Evolutionary conservation across 2,329 filamentous ascomycete species (phyloP), one percentile per base, ranked within the genome.

Genomic region (Colletotrichum tofieldiae): DNA sequence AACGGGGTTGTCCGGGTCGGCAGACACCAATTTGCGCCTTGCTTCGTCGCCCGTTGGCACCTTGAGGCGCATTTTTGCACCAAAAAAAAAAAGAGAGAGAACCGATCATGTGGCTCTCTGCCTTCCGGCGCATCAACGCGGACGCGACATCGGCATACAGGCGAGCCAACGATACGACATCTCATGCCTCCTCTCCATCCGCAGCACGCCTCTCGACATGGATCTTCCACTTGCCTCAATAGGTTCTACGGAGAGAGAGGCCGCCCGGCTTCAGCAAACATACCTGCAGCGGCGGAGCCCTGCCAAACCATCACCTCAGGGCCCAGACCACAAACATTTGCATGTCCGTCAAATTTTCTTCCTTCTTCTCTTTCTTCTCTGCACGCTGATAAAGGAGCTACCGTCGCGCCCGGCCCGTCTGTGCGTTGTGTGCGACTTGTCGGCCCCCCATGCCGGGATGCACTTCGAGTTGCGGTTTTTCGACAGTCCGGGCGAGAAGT

Each of bases 1-100:
- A 11, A 68, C 58, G 32, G 62, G 58, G 58, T 52, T 72, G 58
- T n/a, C 29, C 51, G 65, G 16, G 45, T 63, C 65, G 58, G 58
- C 65, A 63, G 45, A 69, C 45, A 20, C 37, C 45, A 52, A 59
- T 59, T 23, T 43, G 51, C 23, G 65, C 58, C 43, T 58, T 52
- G 65, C n/a, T 41, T 32, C 43, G 45, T 45, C 47, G 55, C 45
- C 26, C 54, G n/a, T 47, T 60, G 67, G 47, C 39, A 71, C 55
- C 55, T 61, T 51, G 47, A 55, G 62, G 54, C 55, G 54, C 39
- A 52, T 47, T 47, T 23, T 55, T 35, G 29, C 39, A 26, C n/a
- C 11, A 37, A 18, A 32, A 32, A 32, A 32, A 32, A 32, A 32
- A 32, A 32, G 3, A 32, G 29, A 32, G 29, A 32, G 6, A 32